Evolutionary conservation across 2,329 filamentous ascomycete species (phyloP).

Genomic region (Bimuria novae-zelandiae): DNA sequence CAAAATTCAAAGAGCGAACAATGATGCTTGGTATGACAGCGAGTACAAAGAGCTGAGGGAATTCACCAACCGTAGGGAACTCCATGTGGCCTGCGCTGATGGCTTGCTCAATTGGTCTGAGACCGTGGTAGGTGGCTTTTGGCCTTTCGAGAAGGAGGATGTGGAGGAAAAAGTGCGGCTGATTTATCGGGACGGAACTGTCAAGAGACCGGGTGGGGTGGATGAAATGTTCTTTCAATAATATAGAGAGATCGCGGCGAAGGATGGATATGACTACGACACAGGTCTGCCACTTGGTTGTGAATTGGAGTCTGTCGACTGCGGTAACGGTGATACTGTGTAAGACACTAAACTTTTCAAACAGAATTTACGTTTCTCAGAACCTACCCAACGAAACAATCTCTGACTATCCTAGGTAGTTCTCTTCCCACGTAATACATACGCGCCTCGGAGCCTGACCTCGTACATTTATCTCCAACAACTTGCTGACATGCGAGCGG

Average conservation of each 20-base stretch:
- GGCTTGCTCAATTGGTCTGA: constrained; percentile 7
- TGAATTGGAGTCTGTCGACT: background rate
- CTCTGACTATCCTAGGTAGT: too few relatives aligned
- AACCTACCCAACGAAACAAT: too few relatives aligned
- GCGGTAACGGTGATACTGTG: too few relatives aligned
- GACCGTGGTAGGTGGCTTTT: constrained; percentile 5
- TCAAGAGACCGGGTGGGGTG: background rate
- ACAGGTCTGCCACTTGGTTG: background rate
- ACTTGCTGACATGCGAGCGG: too few relatives aligned
- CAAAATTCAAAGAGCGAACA: background rate
- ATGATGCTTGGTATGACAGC: background rate
- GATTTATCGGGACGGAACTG: constrained; percentile 2
- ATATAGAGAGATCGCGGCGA: background rate
- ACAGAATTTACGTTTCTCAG: too few relatives aligned
- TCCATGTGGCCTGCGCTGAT: constrained; percentile 11
- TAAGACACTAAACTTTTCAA: too few relatives aligned
- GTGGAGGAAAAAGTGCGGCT: constrained; percentile 12
- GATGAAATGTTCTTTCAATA: background rate
- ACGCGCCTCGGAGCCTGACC: too few relatives aligned
- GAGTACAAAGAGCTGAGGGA: background rate
- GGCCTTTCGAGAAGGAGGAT: constrained; percentile 13
- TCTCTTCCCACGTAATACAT: too few relatives aligned
- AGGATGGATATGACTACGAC: background rate
- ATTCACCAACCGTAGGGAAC: constrained; percentile 12
- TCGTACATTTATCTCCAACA: too few relatives aligned